Evolutionary conservation across 805 yeast species (phyloP).

Genomic region (Ascoidea tarda): DNA sequence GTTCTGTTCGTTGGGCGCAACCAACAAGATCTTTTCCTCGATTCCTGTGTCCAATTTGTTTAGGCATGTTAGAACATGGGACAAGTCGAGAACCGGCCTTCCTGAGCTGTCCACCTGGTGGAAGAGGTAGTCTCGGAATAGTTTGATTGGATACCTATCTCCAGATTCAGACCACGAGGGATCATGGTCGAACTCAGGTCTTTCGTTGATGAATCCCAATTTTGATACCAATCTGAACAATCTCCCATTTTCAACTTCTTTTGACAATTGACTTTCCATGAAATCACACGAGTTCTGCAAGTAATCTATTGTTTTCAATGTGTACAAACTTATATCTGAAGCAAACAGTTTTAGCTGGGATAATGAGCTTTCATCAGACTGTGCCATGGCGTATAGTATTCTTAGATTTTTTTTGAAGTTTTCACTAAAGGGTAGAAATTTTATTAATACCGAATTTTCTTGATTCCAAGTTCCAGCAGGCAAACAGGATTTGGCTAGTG

Average conservation of each 20-base stretch:
- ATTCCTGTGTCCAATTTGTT: constrained; percentile 90
- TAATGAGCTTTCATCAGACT: constrained; percentile 13
- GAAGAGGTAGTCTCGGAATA: constrained; percentile 77
- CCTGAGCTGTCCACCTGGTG: constrained; percentile 74
- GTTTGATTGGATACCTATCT: constrained; percentile 50
- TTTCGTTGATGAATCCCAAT: constrained; percentile 61
- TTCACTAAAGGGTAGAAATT: not conserved
- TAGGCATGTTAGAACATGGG: constrained; percentile 63
- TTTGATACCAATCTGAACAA: constrained; percentile 73
- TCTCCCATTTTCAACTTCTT: constrained; percentile 81
- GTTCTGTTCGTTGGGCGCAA: constrained; percentile 72
- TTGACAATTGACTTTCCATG: constrained; percentile 43
- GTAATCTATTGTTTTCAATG: constrained; percentile 33
- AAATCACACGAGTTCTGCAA: constrained; percentile 39
- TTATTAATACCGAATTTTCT: not conserved
- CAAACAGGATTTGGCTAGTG: constrained; percentile 24
- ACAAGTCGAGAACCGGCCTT: constrained; percentile 64
- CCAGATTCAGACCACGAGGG: constrained; percentile 64
- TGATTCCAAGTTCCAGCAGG: not conserved
- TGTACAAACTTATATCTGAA: constrained; percentile 26
- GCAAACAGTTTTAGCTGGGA: constrained; percentile 21
- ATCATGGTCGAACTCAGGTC: constrained; percentile 50
- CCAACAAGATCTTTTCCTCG: constrained; percentile 68
- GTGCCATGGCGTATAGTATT: not conserved
- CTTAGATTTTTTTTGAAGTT: not conserved